Base-by-base conservation (phyloP, 495 filamentous ascomycete genomes). In the Aspergillus nanangensis region DNA sequence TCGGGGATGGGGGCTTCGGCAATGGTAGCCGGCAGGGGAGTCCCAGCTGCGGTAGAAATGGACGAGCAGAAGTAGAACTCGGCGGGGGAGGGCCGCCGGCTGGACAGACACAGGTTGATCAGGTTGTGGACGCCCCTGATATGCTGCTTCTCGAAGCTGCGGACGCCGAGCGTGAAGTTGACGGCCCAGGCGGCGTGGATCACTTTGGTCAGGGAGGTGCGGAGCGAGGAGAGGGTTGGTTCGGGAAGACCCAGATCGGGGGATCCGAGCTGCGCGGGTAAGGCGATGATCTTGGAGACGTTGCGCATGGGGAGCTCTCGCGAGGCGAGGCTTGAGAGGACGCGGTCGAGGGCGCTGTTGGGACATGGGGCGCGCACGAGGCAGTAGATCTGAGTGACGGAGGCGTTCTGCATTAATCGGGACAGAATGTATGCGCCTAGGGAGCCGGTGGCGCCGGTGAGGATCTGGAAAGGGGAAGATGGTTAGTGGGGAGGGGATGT, bases 131-230 rank as follows among this genome's bases (percentile, higher is more conserved):
- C 63, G 21, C 81, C 79, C 1, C 65, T 65, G 45, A 87, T 75
- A 51, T 82, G 79, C 20, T 80, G 74, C 24, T 66, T 61, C 18
- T 72, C 75, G 50, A 88, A 87, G 34, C 72, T 79, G 8, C 67
- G 56, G 1, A 85, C 68, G n/a, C 73, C 71, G 38, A 81, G 66
- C 45, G 78, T 83, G 67, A 88, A 88, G 58, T 88, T 87, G n/a
- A 87, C 84, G 0, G 79, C 75, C 83, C 84, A 88, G 15, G 82
- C 84, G 3, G 75, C 70, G 55, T 86, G 84, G 25, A 85, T 74
- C 23, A 84, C 63, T 0, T 67, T 55, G 0, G 76, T 80, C 1
- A 66, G 57, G 15, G 66, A 65, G 1, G 58, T 55, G 0, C 63
- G 66, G 0, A 86, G 57, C 1, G 67, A 44, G 0, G 62, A 47